Evolutionary conservation across 176 grass and related monocot genomes (phyloP).

Genomic region (Dendrocalamus sinicus): DNA sequence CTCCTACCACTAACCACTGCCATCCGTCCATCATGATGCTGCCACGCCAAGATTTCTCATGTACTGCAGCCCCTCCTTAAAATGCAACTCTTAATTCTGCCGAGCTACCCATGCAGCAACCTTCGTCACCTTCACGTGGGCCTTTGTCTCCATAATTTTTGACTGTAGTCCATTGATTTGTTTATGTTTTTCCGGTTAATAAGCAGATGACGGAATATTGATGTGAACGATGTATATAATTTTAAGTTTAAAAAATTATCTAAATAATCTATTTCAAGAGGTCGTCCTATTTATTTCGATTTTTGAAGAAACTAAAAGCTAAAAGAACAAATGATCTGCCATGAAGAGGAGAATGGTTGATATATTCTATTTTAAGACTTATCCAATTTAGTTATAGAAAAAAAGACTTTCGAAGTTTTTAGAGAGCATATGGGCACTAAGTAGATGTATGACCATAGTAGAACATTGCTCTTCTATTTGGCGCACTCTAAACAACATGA

Average conservation of each 20-base stretch:
- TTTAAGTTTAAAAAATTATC: too few species aligned
- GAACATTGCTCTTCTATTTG: not conserved
- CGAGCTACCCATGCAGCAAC: conserved; percentile 31
- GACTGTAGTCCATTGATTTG: too few species aligned
- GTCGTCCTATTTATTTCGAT: fast-evolving
- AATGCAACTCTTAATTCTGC: conserved; percentile 29
- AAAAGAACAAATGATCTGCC: too few species aligned
- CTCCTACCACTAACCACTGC: not conserved
- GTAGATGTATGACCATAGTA: not conserved
- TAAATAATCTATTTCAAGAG: too few species aligned
- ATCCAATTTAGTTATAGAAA: too few species aligned
- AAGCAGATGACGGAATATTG: too few species aligned
- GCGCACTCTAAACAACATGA: not conserved
- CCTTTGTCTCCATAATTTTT: too few species aligned
- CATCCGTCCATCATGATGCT: conserved; percentile 15
- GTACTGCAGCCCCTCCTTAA: not conserved
- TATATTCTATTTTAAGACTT: too few species aligned
- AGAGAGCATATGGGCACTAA: not conserved
- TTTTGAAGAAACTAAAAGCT: too few species aligned
- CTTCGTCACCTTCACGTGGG: not conserved
- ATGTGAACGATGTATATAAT: fast-evolving
- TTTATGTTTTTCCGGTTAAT: too few species aligned
- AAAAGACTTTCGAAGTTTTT: too few species aligned
- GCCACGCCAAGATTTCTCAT: conserved; percentile 4
- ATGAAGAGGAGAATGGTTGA: too few species aligned